Percentiles rank a stretch among this genome's conserved stretches.
phyloP scores from a whole-genome alignment of 768 basidiomycete species.

The Russula sp. region DNA sequence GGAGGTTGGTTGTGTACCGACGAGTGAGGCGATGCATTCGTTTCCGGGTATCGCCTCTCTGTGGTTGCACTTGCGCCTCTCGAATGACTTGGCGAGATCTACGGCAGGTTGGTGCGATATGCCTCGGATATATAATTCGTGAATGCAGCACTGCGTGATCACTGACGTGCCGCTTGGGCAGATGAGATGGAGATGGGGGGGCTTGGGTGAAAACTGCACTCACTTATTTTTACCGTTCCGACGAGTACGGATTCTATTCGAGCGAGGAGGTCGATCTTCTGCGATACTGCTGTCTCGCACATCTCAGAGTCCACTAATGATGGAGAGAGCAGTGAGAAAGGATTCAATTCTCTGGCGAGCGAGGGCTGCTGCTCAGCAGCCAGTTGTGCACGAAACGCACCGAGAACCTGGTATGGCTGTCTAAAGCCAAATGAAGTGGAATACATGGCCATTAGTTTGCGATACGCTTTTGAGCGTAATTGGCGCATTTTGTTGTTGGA shows the following conservation, averaged over 20 bases:
- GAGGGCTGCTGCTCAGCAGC: background rate
- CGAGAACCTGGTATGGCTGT: conserved; percentile 89
- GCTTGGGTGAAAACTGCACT: conserved; percentile 37
- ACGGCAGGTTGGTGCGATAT: conserved; percentile 68
- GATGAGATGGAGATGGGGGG: background rate
- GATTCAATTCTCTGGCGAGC: no score
- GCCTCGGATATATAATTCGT: conserved; percentile 87
- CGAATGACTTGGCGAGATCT: conserved; percentile 90
- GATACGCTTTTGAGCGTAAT: conserved; percentile 92
- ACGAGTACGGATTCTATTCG: conserved; percentile 77
- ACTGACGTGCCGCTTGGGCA: conserved; percentile 61
- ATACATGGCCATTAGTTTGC: conserved; percentile 91
- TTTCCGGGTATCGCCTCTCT: conserved; percentile 79
- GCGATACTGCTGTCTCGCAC: conserved; percentile 62
- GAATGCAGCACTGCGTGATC: conserved; percentile 98
- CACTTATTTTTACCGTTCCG: conserved; percentile 89
- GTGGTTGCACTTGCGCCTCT: conserved; percentile 94
- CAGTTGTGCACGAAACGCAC: conserved; percentile 41
- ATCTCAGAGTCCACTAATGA: conserved; percentile 79
- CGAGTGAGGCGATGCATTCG: conserved; percentile 76
- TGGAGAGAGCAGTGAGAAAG: conserved; percentile 8
- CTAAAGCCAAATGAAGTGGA: conserved; percentile 84
- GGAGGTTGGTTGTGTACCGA: conserved; percentile 50
- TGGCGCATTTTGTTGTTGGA: conserved; percentile 65
- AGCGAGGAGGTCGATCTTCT: conserved; percentile 73